Evolutionary conservation across 371 early-diverging fungal species (phyloP), one percentile per base, ranked within the genome.

Genomic region (Actinomucor elegans): DNA sequence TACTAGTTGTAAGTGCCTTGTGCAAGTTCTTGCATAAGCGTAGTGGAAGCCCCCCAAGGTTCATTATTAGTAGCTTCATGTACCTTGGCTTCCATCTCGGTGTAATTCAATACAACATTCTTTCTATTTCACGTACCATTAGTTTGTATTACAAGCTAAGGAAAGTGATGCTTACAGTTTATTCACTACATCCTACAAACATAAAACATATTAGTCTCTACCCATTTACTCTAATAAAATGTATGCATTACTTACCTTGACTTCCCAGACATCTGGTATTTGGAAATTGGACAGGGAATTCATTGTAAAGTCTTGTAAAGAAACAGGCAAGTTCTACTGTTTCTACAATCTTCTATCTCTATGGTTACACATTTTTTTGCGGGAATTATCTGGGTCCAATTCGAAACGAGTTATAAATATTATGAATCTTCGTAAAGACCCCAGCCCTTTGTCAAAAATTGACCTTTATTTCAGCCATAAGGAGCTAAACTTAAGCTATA

Each of bases 31-130:
- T 81, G 80, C 92, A 96, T 94, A 21, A 93, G 71, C 5, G 95
- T 93, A 31, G 91, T 89, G 24, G 91, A 86, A 17, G 96, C 95
- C 24, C 96, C 96, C 98, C 97, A 92, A 10, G 89, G 80, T 47
- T 92, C 93, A 48, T 84, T 83, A 52, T 84, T 88, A 5, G 93
- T 93, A 5, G 92, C 93, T 56, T 93, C 92, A 59, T 87, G 82
- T 26, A 93, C 91, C 53, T 93, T 93, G 54, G 86, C 80, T 67
- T 93, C 94, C 84, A 89, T 86, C 66, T 93, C 94, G 49, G 91
- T 89, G 64, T 84, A 83, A 64, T 93, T 90, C 61, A 92, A 68
- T 15, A 93, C 92, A 5, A 81, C 89, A 70, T 84, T 86, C 64
- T 82, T 86, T 17, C 80, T 81, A 54, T 29, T 18, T 5, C n/a